These are phyloP conservation scores for Gastrolobium villosum DNA, from an alignment of 306 rosid species.

Conservation along the genomic window DNA sequence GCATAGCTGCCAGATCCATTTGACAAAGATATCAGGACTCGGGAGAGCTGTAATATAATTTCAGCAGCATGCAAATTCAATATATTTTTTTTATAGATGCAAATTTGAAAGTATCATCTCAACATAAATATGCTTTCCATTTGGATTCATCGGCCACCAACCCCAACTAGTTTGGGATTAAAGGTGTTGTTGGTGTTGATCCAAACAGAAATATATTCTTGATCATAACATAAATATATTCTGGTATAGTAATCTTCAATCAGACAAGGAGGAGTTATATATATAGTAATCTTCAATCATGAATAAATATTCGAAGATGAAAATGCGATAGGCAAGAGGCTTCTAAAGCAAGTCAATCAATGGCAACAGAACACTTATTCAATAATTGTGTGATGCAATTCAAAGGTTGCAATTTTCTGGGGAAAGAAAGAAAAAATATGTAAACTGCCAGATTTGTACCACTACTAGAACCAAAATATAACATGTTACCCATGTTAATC, in stretches of 20 bases:
- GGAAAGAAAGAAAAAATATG: constrained; percentile 2
- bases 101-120: neutral
- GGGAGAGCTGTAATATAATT: constrained; percentile 36
- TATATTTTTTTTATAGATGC: neutral
- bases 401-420: constrained; percentile 10
- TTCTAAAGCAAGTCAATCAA: constrained; percentile 24
- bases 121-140: neutral
- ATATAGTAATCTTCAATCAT: neutral
- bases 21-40: constrained; percentile 38
- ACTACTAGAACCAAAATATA: constrained; percentile 18
- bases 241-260: too few species aligned
- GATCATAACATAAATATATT: too few species aligned
- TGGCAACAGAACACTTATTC: constrained; percentile 4
- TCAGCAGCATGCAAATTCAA: constrained; percentile 25
- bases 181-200: too few species aligned
- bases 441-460: constrained; percentile 23
- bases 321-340: constrained; percentile 5
- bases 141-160: too few species aligned
- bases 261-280: constrained; percentile 14
- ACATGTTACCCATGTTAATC: constrained; percentile 5
- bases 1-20: constrained; percentile 79
- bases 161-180: too few species aligned
- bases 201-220: neutral
- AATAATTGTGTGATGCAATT: neutral
- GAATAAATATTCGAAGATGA: neutral